Base-by-base conservation (phyloP, 805 yeast species). In the Candida succiphila region DNA sequence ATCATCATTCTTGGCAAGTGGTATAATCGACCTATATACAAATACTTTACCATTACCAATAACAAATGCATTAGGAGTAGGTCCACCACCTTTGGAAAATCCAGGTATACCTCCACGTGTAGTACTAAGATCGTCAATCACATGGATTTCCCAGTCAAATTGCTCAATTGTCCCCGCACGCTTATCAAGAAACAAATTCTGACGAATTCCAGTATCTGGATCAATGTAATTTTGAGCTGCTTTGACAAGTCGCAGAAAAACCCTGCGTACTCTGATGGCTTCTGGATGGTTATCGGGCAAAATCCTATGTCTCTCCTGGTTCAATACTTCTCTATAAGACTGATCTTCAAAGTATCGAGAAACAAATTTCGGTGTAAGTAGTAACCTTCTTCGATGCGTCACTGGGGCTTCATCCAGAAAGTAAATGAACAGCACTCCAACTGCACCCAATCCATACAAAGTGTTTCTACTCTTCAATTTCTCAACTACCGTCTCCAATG, bases 41-140 rank as follows among this genome's bases (percentile, higher is more conserved):
- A 92, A 92, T 28, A 92, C 95, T 54, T 88, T 88, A 6, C 98
- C 98, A 39, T 92, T 89, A 16, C 97, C 97, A 24, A 92, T 63
- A 15, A 92, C 95, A 58, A 92, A 89, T 1, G 98, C 98, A 58
- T 92, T 92, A 3, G 98, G 97, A 2, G 97, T 95, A 13, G 94
- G 88, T 14, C 33, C 23, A 3, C 48, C 46, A n/a, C n/a, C n/a
- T n/a, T n/a, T n/a, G n/a, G n/a, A n/a, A n/a, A n/a, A n/a, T n/a
- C n/a, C n/a, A n/a, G n/a, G n/a, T 37, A 40, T 38, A 8, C n/a
- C n/a, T n/a, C n/a, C n/a, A 36, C 36, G n/a, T 10, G 16, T 7
- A 15, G 67, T 67, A 23, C 58, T 57, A 2, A 80, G 74, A 37
- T 75, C 79, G 40, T 79, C 71, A 16, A 85, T 78, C 17, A 92